Percentiles rank a stretch among this genome's conserved stretches.
phyloP scores from a whole-genome alignment of 2,329 filamentous ascomycete species.

The Myriosclerotinia scirpicola region DNA sequence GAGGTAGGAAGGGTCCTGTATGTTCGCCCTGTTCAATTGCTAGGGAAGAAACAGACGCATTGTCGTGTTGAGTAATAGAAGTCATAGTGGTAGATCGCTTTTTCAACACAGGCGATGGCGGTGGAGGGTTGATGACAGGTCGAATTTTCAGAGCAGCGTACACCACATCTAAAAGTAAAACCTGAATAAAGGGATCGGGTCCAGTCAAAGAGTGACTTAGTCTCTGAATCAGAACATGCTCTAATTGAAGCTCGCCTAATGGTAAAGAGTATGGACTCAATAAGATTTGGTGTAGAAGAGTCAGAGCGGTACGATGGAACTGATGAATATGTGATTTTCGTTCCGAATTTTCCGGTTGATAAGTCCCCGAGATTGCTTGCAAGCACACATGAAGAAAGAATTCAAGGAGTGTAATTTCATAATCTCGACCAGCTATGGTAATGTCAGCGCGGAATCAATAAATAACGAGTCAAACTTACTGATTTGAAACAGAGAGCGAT shows the following conservation, averaged over 20 bases:
- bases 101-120: conserved; percentile 35
- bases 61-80: conserved; percentile 24
- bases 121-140: conserved; percentile 28
- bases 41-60: conserved; percentile 44
- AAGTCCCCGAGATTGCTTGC: conserved; percentile 55
- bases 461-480: conserved; percentile 48
- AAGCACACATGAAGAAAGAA: conserved; percentile 68
- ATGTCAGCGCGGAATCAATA: conserved; percentile 26
- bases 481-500: conserved; percentile 47
- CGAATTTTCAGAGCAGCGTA: conserved; percentile 70
- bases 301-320: conserved; percentile 69
- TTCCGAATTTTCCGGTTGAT: conserved; percentile 42
- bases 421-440: conserved; percentile 51
- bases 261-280: conserved; percentile 60
- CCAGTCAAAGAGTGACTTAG: conserved; percentile 61
- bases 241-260: conserved; percentile 64
- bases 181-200: conserved; percentile 70
- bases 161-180: conserved; percentile 75
- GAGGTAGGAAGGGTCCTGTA: conserved; percentile 44
- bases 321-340: conserved; percentile 57
- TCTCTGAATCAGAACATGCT: conserved; percentile 67
- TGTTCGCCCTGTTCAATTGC: conserved; percentile 46
- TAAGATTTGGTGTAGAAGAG: conserved; percentile 68
- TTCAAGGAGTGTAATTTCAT: conserved; percentile 62
- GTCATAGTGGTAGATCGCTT: conserved; percentile 33